Evolutionary conservation across 768 basidiomycete species (phyloP), one percentile per base, ranked within the genome.

Genomic region (Tephrocybe sp.): DNA sequence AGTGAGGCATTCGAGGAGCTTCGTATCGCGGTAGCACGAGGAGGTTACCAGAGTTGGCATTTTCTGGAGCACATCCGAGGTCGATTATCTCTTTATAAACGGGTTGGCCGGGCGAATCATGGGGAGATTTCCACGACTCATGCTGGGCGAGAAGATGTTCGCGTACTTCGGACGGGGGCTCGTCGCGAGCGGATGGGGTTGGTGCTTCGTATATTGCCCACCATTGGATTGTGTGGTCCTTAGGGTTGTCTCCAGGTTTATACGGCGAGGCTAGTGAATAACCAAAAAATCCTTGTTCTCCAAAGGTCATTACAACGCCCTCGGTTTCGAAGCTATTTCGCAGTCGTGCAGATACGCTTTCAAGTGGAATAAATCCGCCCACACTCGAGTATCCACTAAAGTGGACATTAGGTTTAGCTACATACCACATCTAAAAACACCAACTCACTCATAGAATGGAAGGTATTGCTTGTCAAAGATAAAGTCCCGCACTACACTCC

Each of bases 151-250:
- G 58, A 14, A 76, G 68, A 44, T 68, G 67, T 0, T 52, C 48
- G 17, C 62, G 65, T 34, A 70, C 62, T 15, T 45, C 55, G 0
- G 53, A 37, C 10, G 65, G 53, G 15, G 62, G 58, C 21, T 62
- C 56, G 20, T 62, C 59, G 14, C 59, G 64, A 7, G 60, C 48
- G 4, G 70, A 67, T 7, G 66, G 60, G 2, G 51, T 58, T 12
- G 59, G 36, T 4, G 64, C 60, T 59, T 72, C 68, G 52, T 72
- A 74, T 25, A 70, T 72, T 2, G 72, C 68, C 73, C 73, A 76
- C 73, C 73, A 74, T 59, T 69, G 66, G 15, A 74, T 64, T 30
- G 61, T 56, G 23, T 56, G 56, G 2, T 49, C 44, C 2, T 50
- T 24, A 21, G 24, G 40, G 5, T 55, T 49, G 20, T 54, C 48